A percentile compares a stretch with the other conserved stretches of the same genome.
These are phyloP conservation scores for Pyrrhoderma noxium DNA, from an alignment of 1,284 basidiomycete species.

Conservation along the genomic window DNA sequence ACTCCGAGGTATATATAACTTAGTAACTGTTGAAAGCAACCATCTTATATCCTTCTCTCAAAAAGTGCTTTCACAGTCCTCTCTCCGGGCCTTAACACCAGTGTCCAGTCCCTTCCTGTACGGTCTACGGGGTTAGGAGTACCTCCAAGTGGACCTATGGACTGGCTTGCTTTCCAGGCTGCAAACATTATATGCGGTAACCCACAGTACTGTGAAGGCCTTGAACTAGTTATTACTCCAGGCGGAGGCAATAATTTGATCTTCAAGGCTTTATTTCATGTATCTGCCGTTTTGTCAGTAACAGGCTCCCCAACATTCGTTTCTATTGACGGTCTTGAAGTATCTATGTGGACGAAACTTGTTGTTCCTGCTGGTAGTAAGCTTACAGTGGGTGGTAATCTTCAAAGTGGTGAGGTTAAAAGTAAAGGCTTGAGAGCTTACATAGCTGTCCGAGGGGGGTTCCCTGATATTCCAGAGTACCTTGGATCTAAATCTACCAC, in stretches of 20 bases:
- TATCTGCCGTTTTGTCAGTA: constrained; percentile 44
- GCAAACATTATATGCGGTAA: constrained; percentile 64
- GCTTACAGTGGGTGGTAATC: constrained; percentile 33
- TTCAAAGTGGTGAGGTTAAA: constrained; percentile 12
- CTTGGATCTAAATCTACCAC: constrained; percentile 58
- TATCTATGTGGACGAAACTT: constrained; percentile 43
- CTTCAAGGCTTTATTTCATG: constrained; percentile 40
- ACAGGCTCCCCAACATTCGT: constrained; percentile 45
- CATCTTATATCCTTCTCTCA: constrained; percentile 18
- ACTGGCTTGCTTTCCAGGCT: constrained; percentile 47
- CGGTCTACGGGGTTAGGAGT: constrained; percentile 52
- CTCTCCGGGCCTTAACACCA: constrained; percentile 50
- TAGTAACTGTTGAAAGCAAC: not conserved
- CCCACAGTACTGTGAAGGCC: constrained; percentile 40
- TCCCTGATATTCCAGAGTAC: constrained; percentile 51
- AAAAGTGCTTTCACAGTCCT: constrained; percentile 49
- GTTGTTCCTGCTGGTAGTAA: constrained; percentile 38
- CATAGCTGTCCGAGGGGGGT: constrained; percentile 51
- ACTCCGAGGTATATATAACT: constrained; percentile 33
- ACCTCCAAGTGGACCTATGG: constrained; percentile 64
- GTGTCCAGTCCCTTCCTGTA: constrained; percentile 60
- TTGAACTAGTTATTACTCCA: constrained; percentile 47
- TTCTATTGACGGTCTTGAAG: constrained; percentile 34
- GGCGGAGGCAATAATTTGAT: constrained; percentile 23
- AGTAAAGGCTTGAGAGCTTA: constrained; percentile 46